These are phyloP conservation scores for Starmerella bombicola DNA, from an alignment of 805 yeast genomes.

Conservation along the genomic window DNA sequence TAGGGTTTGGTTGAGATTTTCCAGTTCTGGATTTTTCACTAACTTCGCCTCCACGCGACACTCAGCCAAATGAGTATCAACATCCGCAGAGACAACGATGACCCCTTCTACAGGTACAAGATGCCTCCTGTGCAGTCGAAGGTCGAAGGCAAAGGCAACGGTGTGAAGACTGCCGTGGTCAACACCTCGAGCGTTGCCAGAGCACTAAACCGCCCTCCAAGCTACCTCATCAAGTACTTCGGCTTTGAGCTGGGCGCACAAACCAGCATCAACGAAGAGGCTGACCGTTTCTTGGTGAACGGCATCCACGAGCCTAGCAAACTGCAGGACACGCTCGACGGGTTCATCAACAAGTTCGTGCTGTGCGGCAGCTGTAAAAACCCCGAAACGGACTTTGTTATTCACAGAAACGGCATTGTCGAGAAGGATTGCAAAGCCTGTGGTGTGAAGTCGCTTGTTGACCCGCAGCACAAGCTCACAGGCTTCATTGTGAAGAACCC, in stretches of 20 bases:
- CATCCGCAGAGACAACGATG: constrained; percentile 92
- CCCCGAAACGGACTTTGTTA: constrained; percentile 88
- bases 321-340: constrained; percentile 88
- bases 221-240: constrained; percentile 84
- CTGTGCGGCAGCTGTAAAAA: constrained; percentile 90
- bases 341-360: constrained; percentile 84
- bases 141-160: constrained; percentile 98
- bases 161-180: constrained; percentile 90
- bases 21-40: too few relatives aligned
- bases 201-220: constrained; percentile 84
- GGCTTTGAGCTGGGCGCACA: constrained; percentile 97
- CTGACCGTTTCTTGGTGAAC: constrained; percentile 82
- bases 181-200: constrained; percentile 88
- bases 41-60: too few relatives aligned
- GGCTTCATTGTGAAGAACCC: constrained; percentile 85
- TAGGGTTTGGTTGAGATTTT: too few relatives aligned
- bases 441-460: constrained; percentile 77
- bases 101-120: constrained; percentile 97
- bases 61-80: constrained; percentile 48
- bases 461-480: constrained; percentile 76
- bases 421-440: constrained; percentile 96
- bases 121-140: constrained; percentile 97
- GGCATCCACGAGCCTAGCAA: constrained; percentile 87
- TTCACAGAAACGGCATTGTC: constrained; percentile 61
- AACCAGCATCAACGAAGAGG: constrained; percentile 64